Percentiles rank a stretch among this genome's conserved stretches.
These are phyloP conservation scores for Acacia acuminata DNA, from an alignment of 306 rosid species.

Conservation along the genomic window DNA sequence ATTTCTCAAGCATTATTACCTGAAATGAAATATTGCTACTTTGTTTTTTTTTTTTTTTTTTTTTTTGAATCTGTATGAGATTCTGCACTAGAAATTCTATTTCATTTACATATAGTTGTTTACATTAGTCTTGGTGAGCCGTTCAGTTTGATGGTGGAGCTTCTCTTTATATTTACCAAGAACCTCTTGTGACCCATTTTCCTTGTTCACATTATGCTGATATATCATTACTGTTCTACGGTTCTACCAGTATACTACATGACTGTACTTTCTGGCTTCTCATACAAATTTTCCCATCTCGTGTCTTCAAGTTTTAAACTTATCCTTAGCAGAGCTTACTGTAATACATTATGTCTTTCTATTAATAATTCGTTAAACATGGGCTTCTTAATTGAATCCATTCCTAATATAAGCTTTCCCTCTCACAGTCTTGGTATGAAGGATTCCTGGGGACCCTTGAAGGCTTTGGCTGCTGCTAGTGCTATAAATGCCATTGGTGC, in stretches of 20 bases:
- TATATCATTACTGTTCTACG: slow-evolving; percentile 8
- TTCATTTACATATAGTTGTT: not conserved
- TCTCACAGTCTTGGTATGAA: slow-evolving; percentile 53
- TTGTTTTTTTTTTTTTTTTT: not conserved
- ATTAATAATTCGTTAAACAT: not conserved
- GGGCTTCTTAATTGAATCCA: not conserved
- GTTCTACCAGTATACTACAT: not conserved
- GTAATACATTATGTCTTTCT: not conserved
- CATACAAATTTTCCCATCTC: slow-evolving; percentile 1
- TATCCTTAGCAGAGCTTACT: slow-evolving; percentile 19
- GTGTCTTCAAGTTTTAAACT: slow-evolving; percentile 3
- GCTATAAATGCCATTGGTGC: slow-evolving; percentile 42
- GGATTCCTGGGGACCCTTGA: slow-evolving; percentile 62
- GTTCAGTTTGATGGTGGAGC: slow-evolving; percentile 21
- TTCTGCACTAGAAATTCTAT: slow-evolving; percentile 13
- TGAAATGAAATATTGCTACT: slow-evolving; percentile 22
- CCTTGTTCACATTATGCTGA: slow-evolving; percentile 8
- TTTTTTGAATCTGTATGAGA: not conserved
- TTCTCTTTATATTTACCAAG: slow-evolving; percentile 2
- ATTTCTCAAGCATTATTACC: slow-evolving; percentile 21
- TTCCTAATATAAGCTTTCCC: slow-evolving; percentile 18
- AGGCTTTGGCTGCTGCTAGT: slow-evolving; percentile 50
- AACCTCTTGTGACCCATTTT: not conserved
- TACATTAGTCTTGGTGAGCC: not conserved
- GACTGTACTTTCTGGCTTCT: slow-evolving; percentile 11